A percentile compares a stretch with the other conserved stretches of the same genome.
Conservation (phyloP, 2,329 filamentous ascomycete genomes). For the Monascus ruber region DNA sequence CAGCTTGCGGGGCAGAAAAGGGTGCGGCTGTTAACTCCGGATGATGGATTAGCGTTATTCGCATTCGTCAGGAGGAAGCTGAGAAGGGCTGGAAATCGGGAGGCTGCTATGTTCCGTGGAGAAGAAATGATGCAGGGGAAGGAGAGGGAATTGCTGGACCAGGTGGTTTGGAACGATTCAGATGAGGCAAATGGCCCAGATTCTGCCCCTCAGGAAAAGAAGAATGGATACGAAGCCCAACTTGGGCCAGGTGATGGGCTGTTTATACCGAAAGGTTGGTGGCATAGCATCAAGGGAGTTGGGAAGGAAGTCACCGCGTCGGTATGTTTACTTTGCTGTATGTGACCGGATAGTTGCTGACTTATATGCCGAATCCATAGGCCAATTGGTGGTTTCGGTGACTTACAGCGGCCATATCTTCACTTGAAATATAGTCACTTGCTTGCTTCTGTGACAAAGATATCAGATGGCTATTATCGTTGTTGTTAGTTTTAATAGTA, state of each 20-base stretch:
- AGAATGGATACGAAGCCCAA: constrained; percentile 38
- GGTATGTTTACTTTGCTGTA: constrained; percentile 27
- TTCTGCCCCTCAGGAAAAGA: constrained; percentile 12
- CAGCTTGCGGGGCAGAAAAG: constrained; percentile 66
- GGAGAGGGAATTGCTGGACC: constrained; percentile 56
- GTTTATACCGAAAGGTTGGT: constrained; percentile 76
- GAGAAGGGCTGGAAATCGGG: constrained; percentile 20
- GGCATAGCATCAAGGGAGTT: constrained; percentile 67
- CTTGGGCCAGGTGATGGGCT: constrained; percentile 58
- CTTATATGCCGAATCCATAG: constrained; percentile 25
- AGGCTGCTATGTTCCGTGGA: constrained; percentile 50
- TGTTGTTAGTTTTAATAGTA: no score
- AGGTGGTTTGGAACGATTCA: constrained; percentile 54
- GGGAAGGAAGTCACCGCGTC: constrained; percentile 48
- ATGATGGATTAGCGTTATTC: constrained; percentile 54
- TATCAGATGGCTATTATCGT: no score
- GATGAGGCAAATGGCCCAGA: constrained; percentile 7
- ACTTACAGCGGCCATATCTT: not conserved
- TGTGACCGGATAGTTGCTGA: constrained; percentile 1
- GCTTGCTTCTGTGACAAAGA: no score
- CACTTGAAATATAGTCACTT: no score
- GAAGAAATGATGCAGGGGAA: constrained; percentile 83
- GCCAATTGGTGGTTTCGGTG: constrained; percentile 70
- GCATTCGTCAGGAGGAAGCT: constrained; percentile 32
- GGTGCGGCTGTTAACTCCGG: constrained; percentile 59